phyloP scores from a whole-genome alignment of 345 rosid genomes.

The Hypericum perforatum region DNA sequence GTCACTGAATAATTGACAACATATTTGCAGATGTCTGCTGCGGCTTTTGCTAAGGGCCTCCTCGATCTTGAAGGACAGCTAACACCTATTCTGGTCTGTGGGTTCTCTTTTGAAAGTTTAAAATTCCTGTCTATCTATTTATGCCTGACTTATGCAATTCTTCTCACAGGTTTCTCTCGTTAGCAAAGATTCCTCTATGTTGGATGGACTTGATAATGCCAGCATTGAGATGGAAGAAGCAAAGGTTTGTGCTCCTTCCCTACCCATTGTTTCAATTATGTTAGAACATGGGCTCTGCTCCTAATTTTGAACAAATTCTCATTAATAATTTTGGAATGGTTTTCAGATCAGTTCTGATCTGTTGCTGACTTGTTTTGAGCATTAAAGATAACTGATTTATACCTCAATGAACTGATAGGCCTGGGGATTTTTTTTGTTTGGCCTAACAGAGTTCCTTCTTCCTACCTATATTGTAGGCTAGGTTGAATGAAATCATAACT shows the following conservation, averaged over 20 bases:
- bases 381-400: too few species aligned
- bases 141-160: slow-evolving; percentile 15
- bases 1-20: slow-evolving; percentile 2
- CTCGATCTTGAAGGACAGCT: slow-evolving; percentile 98
- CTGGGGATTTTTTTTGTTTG: too few species aligned
- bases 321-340: too few species aligned
- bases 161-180: slow-evolving; percentile 86
- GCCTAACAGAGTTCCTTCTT: not conserved
- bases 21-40: slow-evolving; percentile 88
- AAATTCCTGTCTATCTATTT: not conserved
- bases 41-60: slow-evolving; percentile 99
- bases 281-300: too few species aligned
- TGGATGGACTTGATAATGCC: slow-evolving; percentile 96
- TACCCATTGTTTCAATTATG: not conserved
- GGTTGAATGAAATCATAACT: slow-evolving; percentile 78
- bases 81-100: slow-evolving; percentile 17
- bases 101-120: not conserved
- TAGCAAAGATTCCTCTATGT: slow-evolving; percentile 99
- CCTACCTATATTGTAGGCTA: slow-evolving; percentile 43
- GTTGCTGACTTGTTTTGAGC: too few species aligned
- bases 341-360: too few species aligned
- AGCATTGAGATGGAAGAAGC: slow-evolving; percentile 92
- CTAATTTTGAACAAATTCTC: too few species aligned
- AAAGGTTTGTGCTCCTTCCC: slow-evolving; percentile 49
- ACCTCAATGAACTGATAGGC: too few species aligned